Percentiles rank a stretch among this genome's conserved stretches.
phyloP scores from a whole-genome alignment of 306 rosid species.

The Dryas octopetala region DNA sequence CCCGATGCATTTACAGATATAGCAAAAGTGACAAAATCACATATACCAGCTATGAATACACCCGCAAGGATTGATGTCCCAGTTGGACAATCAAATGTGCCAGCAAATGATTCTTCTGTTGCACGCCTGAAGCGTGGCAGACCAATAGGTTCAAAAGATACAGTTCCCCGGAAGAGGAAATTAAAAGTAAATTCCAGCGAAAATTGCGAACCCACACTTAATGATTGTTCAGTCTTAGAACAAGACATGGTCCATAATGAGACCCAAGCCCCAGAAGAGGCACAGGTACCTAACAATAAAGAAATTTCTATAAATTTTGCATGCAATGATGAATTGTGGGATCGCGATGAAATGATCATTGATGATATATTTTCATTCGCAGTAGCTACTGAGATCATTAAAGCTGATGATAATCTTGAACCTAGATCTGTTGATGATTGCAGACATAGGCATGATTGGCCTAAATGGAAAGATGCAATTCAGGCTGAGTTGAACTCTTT shows the following conservation, averaged over 20 bases:
- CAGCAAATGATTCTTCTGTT: not conserved
- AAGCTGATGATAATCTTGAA: not conserved
- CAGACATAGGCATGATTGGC: not conserved
- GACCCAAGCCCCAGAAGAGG: not conserved
- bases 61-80: not conserved
- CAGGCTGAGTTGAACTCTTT: not conserved
- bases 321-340: not conserved
- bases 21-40: slow-evolving; percentile 1
- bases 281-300: not conserved
- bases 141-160: not conserved
- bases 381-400: not conserved
- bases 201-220: not conserved
- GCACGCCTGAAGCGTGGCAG: not conserved
- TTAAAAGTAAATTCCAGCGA: not conserved
- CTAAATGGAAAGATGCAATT: not conserved
- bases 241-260: not conserved
- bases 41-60: not conserved
- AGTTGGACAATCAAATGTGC: not conserved
- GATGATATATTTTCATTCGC: not conserved
- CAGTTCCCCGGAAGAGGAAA: not conserved
- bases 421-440: not conserved
- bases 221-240: not conserved
- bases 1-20: slow-evolving; percentile 11
- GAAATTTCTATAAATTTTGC: not conserved
- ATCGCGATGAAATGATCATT: not conserved